Conservation (phyloP, 441 rosid genomes). For the Gossypium gossypioides region DNA sequence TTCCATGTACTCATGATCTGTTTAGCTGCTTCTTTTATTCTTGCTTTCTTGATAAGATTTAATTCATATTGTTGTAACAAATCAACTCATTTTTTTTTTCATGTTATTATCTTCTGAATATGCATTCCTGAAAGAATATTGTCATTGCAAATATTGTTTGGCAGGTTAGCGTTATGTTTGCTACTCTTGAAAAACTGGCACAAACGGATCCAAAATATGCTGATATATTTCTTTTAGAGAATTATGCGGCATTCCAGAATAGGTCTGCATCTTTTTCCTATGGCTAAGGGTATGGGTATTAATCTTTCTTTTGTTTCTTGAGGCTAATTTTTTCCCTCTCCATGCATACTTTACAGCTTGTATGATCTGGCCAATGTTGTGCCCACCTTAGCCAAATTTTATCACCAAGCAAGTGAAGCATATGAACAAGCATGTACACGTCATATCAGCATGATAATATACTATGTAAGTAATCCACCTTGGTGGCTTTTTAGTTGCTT, state of each 20-base stretch:
- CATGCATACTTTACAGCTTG: slow-evolving; percentile 44
- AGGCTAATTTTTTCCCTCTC: not conserved
- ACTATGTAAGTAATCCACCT: slow-evolving; percentile 51
- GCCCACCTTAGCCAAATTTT: slow-evolving; percentile 91
- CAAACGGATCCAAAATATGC: slow-evolving; percentile 88
- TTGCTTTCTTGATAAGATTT: not conserved
- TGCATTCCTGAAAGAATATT: slow-evolving; percentile 1
- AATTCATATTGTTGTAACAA: not conserved
- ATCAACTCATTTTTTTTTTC: not conserved
- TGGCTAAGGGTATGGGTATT: not conserved
- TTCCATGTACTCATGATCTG: not conserved
- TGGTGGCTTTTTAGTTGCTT: not conserved
- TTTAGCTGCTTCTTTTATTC: not conserved
- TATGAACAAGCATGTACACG: slow-evolving; percentile 96
- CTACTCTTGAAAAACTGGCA: slow-evolving; percentile 82
- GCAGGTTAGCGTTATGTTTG: slow-evolving; percentile 95
- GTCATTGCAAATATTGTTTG: slow-evolving; percentile 21
- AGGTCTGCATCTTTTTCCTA: slow-evolving; percentile 34
- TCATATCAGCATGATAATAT: slow-evolving; percentile 89
- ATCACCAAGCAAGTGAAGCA: slow-evolving; percentile 98
- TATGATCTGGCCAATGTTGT: slow-evolving; percentile 97
- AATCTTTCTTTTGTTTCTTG: not conserved
- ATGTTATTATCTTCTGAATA: not conserved
- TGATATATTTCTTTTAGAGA: slow-evolving; percentile 85
- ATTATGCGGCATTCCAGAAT: slow-evolving; percentile 96